phyloP scores from a whole-genome alignment of 2,329 filamentous ascomycete species.

The Hymenoscyphus albidus region DNA sequence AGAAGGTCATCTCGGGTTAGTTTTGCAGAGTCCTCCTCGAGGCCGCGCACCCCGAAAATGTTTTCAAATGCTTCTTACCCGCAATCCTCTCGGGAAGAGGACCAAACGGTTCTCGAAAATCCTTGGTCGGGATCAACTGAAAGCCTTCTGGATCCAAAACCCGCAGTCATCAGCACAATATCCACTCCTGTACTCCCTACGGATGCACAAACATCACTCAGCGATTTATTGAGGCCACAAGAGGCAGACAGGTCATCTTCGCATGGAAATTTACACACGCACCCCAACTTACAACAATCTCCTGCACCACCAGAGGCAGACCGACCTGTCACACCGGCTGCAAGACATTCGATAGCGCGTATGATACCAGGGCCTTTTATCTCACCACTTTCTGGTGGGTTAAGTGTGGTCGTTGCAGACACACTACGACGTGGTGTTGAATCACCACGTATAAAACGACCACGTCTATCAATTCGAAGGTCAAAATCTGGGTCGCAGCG shows the following conservation, averaged over 20 bases:
- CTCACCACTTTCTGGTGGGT: slow-evolving; percentile 54
- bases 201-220: slow-evolving; percentile 28
- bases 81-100: slow-evolving; percentile 16
- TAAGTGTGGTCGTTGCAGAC: slow-evolving; percentile 63
- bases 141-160: slow-evolving; percentile 21
- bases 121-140: slow-evolving; percentile 29
- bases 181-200: slow-evolving; percentile 33
- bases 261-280: slow-evolving; percentile 29
- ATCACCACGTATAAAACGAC: slow-evolving; percentile 36
- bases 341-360: slow-evolving; percentile 45
- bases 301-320: slow-evolving; percentile 38
- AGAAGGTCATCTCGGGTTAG: slow-evolving; percentile 31
- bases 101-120: slow-evolving; percentile 29
- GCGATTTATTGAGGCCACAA: slow-evolving; percentile 22
- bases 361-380: slow-evolving; percentile 57
- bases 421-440: slow-evolving; percentile 55
- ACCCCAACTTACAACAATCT: slow-evolving; percentile 31
- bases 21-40: slow-evolving; percentile 24
- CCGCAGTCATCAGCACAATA: slow-evolving; percentile 24
- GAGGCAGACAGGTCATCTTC: slow-evolving; percentile 27
- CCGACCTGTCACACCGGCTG: slow-evolving; percentile 36
- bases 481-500: slow-evolving; percentile 31
- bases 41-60: slow-evolving; percentile 25
- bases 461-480: slow-evolving; percentile 27
- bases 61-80: slow-evolving; percentile 26